These are phyloP conservation scores for Luzula sylvatica DNA, from an alignment of 176 grass and related monocot genomes.

Conservation along the genomic window DNA sequence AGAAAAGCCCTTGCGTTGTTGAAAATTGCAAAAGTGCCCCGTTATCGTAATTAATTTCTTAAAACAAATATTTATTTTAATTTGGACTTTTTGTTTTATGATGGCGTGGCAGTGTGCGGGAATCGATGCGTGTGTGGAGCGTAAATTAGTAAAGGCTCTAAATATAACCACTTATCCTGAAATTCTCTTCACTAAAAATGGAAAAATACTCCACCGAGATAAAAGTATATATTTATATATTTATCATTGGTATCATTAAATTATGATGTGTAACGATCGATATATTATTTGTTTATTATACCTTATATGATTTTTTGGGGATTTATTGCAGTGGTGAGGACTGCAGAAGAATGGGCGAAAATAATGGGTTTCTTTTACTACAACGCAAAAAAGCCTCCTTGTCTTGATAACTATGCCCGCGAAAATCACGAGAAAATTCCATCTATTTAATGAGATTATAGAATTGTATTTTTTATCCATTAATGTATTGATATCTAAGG, in stretches of 20 bases:
- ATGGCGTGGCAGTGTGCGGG: conserved; percentile 55
- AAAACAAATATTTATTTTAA: too few relatives aligned
- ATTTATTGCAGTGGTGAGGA: conserved; percentile 40
- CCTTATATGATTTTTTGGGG: not conserved
- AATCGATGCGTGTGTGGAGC: conserved; percentile 63
- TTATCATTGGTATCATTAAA: too few relatives aligned
- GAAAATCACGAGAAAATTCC: conserved; percentile 70
- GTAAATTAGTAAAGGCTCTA: conserved; percentile 46
- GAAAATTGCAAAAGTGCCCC: too few relatives aligned
- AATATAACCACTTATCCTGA: conserved; percentile 69
- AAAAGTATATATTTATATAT: too few relatives aligned
- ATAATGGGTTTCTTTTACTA: conserved; percentile 97
- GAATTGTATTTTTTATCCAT: conserved; percentile 5
- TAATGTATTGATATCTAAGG: not conserved
- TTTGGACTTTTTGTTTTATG: too few relatives aligned
- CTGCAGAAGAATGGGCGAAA: conserved; percentile 57
- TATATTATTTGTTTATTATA: not conserved
- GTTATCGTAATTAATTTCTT: too few relatives aligned
- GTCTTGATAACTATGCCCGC: conserved; percentile 48
- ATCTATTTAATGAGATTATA: conserved; percentile 35
- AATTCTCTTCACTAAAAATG: conserved; percentile 82
- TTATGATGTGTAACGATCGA: not conserved
- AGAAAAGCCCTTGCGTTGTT: too few relatives aligned
- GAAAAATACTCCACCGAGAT: conserved; percentile 81
- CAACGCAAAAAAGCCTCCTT: conserved; percentile 65